Conservation (phyloP, 2,329 filamentous ascomycete species). For the Paecilomyces fulvus region DNA sequence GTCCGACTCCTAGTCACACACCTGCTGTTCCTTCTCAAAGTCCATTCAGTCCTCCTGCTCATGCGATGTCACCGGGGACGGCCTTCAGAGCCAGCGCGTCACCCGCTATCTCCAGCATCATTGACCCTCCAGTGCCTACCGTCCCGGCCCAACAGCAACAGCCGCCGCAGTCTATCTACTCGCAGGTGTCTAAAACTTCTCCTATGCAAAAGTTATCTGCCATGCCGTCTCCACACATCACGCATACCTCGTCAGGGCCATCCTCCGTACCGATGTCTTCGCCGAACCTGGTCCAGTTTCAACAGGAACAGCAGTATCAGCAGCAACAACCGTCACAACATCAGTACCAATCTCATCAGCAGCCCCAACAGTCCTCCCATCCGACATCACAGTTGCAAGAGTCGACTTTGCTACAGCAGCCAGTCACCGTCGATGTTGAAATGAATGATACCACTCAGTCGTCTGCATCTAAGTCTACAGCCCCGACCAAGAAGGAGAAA, state of each 20-base stretch:
- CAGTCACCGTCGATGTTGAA: conserved; percentile 6
- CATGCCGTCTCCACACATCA: conserved; percentile 2
- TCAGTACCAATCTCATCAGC: conserved; percentile 13
- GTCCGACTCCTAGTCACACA: conserved; percentile 51
- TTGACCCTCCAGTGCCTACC: conserved; percentile 55
- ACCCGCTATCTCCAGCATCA: conserved; percentile 82
- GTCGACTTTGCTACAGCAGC: conserved; percentile 10
- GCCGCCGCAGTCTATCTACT: not conserved
- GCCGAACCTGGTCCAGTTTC: not conserved
- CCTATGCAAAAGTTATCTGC: conserved; percentile 6
- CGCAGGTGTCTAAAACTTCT: conserved; percentile 15
- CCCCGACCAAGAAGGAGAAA: conserved; percentile 34
- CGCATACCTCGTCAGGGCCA: conserved; percentile 1
- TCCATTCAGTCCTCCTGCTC: conserved; percentile 37
- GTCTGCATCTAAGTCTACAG: conserved; percentile 9
- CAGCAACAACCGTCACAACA: conserved; percentile 4
- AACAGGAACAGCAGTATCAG: conserved; percentile 10
- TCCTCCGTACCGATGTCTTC: conserved; percentile 1
- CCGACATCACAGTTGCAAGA: conserved; percentile 7
- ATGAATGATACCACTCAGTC: not conserved
- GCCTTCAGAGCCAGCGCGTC: conserved; percentile 70
- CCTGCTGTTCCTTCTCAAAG: conserved; percentile 50
- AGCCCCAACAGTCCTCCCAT: conserved; percentile 5
- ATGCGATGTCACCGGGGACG: conserved; percentile 42
- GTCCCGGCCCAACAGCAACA: conserved; percentile 21